A percentile compares a stretch with the other conserved stretches of the same genome.
phyloP scores from a whole-genome alignment of 768 basidiomycete species.

The Suillus ampliporus region DNA sequence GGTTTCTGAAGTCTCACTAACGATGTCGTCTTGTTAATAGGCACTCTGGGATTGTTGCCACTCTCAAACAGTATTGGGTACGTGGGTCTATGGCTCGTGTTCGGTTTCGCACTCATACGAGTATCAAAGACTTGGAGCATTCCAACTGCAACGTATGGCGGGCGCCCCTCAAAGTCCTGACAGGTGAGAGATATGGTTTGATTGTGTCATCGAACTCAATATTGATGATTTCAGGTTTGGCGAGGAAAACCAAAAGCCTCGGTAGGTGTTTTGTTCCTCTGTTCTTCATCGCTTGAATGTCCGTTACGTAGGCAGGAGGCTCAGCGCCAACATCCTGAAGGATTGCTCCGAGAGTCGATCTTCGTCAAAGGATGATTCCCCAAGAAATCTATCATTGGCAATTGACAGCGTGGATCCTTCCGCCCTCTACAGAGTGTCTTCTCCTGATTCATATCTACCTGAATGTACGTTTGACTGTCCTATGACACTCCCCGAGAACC shows the following conservation, averaged over 20 bases:
- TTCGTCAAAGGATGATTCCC: conserved; percentile 2
- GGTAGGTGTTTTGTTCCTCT: neutral
- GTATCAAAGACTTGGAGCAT: conserved; percentile 32
- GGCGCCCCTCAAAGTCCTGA: neutral
- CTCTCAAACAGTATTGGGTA: conserved; percentile 35
- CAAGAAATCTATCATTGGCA: too few relatives aligned
- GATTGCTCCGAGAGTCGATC: neutral
- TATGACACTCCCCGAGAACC: conserved; percentile 16
- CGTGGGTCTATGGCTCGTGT: neutral
- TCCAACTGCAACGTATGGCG: conserved; percentile 22
- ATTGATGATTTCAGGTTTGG: neutral
- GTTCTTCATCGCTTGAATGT: neutral
- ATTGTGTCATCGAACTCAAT: neutral
- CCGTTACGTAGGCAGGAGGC: neutral
- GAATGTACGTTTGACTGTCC: conserved; percentile 24
- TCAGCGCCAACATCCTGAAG: neutral
- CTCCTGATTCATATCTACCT: conserved; percentile 24
- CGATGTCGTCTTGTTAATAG: conserved; percentile 11
- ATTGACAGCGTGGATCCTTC: neutral
- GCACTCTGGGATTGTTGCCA: conserved; percentile 38
- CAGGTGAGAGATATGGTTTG: neutral
- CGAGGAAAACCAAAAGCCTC: conserved; percentile 1
- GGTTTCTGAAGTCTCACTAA: neutral
- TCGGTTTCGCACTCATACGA: neutral
- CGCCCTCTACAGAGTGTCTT: conserved; percentile 13